Percentiles rank a stretch among this genome's conserved stretches.
Conservation (phyloP, 352 stramenopile genomes). For the Globisporangium canariense region DNA sequence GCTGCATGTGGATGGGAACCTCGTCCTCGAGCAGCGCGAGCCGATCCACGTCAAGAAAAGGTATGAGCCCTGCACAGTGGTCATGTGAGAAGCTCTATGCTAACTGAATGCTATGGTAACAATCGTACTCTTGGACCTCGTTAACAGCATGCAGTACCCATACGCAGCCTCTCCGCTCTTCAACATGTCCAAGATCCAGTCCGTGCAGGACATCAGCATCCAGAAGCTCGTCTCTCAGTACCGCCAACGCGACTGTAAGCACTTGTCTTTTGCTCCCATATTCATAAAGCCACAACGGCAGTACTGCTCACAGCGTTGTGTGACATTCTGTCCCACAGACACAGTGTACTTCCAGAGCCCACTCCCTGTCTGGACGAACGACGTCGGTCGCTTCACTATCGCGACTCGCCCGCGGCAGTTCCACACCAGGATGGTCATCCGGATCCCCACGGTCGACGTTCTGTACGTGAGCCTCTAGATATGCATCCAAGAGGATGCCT, state of each 20-base stretch:
- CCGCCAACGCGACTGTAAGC: constrained; percentile 48
- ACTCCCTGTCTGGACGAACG: constrained; percentile 42
- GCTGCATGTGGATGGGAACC: constrained; percentile 54
- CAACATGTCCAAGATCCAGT: constrained; percentile 37
- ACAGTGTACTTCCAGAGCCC: constrained; percentile 33
- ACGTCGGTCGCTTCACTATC: constrained; percentile 13
- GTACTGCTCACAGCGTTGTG: not conserved
- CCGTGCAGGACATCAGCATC: constrained; percentile 35
- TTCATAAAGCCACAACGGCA: not conserved
- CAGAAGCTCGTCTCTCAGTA: constrained; percentile 34
- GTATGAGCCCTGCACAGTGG: constrained; percentile 14
- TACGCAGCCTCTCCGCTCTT: constrained; percentile 35
- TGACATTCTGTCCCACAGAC: constrained; percentile 17
- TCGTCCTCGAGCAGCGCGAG: constrained; percentile 47
- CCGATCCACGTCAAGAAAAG: constrained; percentile 40
- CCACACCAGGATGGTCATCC: constrained; percentile 37
- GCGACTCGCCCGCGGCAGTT: constrained; percentile 24
- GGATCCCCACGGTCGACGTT: constrained; percentile 31
- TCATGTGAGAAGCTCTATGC: not conserved
- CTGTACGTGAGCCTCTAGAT: constrained; percentile 18
- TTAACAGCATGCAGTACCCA: constrained; percentile 31
- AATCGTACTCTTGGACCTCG: not conserved
- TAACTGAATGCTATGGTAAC: not conserved
- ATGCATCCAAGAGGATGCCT: not conserved
- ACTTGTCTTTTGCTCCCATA: not conserved